Base-by-base conservation (phyloP, 495 filamentous ascomycete genomes). In the Pyronema omphalodes region DNA sequence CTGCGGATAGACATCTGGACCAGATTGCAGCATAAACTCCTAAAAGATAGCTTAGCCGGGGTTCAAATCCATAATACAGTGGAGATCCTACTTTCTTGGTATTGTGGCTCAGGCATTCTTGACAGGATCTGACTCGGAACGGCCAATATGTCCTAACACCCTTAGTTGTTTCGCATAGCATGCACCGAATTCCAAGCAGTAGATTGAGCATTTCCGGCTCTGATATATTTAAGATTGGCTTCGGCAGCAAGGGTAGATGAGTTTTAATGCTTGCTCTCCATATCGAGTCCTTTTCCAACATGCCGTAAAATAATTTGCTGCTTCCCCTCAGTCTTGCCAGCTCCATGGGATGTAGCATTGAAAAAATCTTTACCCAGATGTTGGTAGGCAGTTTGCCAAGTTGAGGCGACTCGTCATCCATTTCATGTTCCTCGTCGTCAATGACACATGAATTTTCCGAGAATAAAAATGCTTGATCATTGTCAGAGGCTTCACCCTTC, bases 1-100 rank as follows among this genome's bases (percentile, higher is more conserved):
- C 3, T 74, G 75, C 6, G 79, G 77, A 11, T 76, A 67, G 18
- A 73, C 68, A 0, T 73, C 67, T 12, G 11, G 8, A 33, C 76
- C 80, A 9, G 83, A 67, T 33, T 79, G 63, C n/a, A 86, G 59
- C 57, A 78, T 71, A 57, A 80, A 64, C 67, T 86, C 83, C 83
- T 86, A 11, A 18, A 35, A 14, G 29, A 36, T 37, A 55, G 54
- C 46, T 29, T 39, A 44, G 46, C 52, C 29, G 45, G 44, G 36
- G 34, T 52, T 33, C 23, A 29, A 57, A 47, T 46, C 7, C 41
- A 17, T 15, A 14, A 47, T 23, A 47, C 18, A 14, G 3, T 6
- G 15, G 1, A 12, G 11, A 41, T 41, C 55, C 35, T 53, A 53
- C 55, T 53, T 53, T 57, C 7, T 48, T 52, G 12, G 77, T 74